These are phyloP conservation scores for Bolboschoenus planiculmis DNA, from an alignment of 176 grass and related monocot species.

Conservation along the genomic window DNA sequence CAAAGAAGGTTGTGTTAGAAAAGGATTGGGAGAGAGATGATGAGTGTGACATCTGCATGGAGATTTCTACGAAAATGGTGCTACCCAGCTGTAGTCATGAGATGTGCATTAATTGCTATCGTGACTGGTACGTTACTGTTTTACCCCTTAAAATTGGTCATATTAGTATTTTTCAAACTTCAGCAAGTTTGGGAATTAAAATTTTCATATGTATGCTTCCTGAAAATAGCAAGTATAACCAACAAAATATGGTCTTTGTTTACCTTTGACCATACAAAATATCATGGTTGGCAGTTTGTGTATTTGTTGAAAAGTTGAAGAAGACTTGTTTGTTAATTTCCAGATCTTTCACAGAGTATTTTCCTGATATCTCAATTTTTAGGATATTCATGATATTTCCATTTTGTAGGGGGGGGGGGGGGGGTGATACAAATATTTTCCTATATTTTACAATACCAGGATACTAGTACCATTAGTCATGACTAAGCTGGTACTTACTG, in stretches of 20 bases:
- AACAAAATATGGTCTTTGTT: background rate
- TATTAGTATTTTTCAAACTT: background rate
- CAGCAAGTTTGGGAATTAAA: background rate
- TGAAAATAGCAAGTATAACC: background rate
- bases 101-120: constrained; percentile 79
- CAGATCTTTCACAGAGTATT: background rate
- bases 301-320: background rate
- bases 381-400: background rate
- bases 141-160: background rate
- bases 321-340: background rate
- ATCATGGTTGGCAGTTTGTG: background rate
- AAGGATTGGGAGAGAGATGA: constrained; percentile 64
- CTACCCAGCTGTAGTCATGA: constrained; percentile 71
- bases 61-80: constrained; percentile 71
- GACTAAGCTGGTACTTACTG: background rate
- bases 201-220: background rate
- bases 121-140: constrained; percentile 47
- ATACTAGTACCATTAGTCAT: background rate
- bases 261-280: background rate
- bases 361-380: background rate
- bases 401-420: background rate
- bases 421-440: no score
- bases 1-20: constrained; percentile 34
- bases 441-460: background rate
- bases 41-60: constrained; percentile 74